Base-by-base conservation (phyloP, 169 alveolate species). In the Plasmodium gonderi region DNA sequence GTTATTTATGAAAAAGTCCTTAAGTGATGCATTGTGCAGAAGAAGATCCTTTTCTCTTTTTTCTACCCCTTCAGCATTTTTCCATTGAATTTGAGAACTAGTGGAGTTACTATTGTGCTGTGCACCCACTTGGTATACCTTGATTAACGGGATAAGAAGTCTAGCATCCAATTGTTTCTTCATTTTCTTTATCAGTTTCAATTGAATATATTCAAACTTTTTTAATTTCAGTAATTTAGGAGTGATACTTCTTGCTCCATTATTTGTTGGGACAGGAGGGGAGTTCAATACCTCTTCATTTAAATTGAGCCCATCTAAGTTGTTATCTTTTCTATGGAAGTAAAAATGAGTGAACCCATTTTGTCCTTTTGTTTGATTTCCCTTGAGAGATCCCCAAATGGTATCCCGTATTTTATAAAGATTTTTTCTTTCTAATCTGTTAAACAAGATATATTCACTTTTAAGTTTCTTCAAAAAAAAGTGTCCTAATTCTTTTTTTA, bases 151-250 rank as follows among this genome's bases (percentile, higher is more conserved):
- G 26, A 83, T 60, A 29, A 83, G 77, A 14, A 83, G 23, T 12
- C 92, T 29, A 12, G 92, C 79, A 3, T 17, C 26, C n/a, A 83
- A 23, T 64, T 83, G 54, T 26, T 31, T 69, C 77, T 83, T 83
- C 92, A 83, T 33, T 60, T 76, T 83, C 29, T 36, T 49, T 69
- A 83, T 83, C 36, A 83, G 42, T 60, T 64, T 83, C 44, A 83
- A 69, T 76, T 69, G 77, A 2, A 51, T 83, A 17, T 14, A 12
- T 42, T 74, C 76, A 3, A 80, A 69, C 29, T 29, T 60, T 49
- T 36, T 51, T 33, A n/a, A n/a, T n/a, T n/a, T n/a, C n/a, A n/a
- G n/a, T n/a, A n/a, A n/a, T n/a, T n/a, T n/a, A n/a, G n/a, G n/a
- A n/a, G n/a, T n/a, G n/a, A n/a, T n/a, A n/a, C n/a, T n/a, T n/a